Conservation (phyloP, 371 early-diverging fungal species). For the Mucor circinelloides region DNA sequence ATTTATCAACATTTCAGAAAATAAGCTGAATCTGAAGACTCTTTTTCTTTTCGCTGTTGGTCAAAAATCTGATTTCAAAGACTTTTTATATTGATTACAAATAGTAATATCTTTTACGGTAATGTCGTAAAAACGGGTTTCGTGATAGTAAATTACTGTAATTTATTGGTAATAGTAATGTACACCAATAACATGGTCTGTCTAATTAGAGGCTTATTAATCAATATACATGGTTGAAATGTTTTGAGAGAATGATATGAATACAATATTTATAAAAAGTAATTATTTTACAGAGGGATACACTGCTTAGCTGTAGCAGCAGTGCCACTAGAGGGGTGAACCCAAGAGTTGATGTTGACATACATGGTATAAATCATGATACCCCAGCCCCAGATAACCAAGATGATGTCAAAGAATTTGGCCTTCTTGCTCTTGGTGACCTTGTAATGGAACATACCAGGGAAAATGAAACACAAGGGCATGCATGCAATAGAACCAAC, state of each 20-base stretch:
- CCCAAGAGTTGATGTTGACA: conserved; percentile 13
- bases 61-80: too few relatives aligned
- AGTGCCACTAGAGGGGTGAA: conserved; percentile 19
- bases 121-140: too few relatives aligned
- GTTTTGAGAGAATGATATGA: not conserved
- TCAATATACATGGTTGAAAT: too few relatives aligned
- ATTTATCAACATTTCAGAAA: too few relatives aligned
- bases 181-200: not conserved
- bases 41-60: too few relatives aligned
- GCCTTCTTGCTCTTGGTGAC: conserved; percentile 36
- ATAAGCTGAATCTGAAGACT: too few relatives aligned
- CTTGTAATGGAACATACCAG: conserved; percentile 71
- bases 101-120: too few relatives aligned
- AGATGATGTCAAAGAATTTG: conserved; percentile 41
- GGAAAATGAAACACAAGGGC: conserved; percentile 50
- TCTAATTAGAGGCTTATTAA: too few relatives aligned
- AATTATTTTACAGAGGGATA: not conserved
- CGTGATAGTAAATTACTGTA: too few relatives aligned
- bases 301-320: not conserved
- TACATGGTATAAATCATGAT: conserved; percentile 50
- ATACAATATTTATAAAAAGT: not conserved
- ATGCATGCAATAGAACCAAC: conserved; percentile 49
- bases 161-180: too few relatives aligned
- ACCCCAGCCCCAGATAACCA: conserved; percentile 59
- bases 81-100: too few relatives aligned